Evolutionary conservation across 78 protist species (phyloP), one percentile per base, ranked within the genome.

Genomic region (Ministeria vibrans): DNA sequence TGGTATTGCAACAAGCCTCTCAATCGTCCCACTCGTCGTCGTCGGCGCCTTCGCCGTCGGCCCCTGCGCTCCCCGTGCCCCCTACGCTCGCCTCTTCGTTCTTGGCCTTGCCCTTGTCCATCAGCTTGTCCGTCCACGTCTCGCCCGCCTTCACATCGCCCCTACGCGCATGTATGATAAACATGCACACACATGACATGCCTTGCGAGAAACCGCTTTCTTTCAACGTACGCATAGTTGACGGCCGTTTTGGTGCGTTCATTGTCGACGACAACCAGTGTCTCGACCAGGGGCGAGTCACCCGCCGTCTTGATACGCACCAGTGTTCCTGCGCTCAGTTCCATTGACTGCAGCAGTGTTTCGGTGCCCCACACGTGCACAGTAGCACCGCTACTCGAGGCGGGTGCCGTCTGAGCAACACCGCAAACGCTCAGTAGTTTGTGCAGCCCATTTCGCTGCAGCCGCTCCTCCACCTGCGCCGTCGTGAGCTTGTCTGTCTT

Each of bases 61-160:
- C 55, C n/a, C 55, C 15, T 15, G 55, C 55, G 55, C 55, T 15
- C n/a, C n/a, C 55, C 55, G 9, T 49, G 55, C 15, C 55, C 55
- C 15, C 15, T 9, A 15, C 15, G 55, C 55, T 49, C n/a, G 15
- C n/a, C n/a, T 49, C 15, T 9, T 9, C 55, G n/a, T 49, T 15
- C n/a, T 9, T 49, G n/a, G 9, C n/a, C 55, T 49, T 49, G 55
- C 55, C 55, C 55, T 63, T 63, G 71, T 3, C 41, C 71, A 63
- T 63, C 6, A 63, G 6, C 71, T 63, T 63, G 71, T 63, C 71
- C 15, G 71, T 63, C 71, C 71, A 63, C 34, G 71, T 34, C 71
- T 7, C 1, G 43, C 71, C 71, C 25, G 34, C 71, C 18, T 34
- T 34, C 71, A 34, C 7, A 25, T 63, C 71, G 71, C 71, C 71